Base-by-base conservation (phyloP, 2,329 filamentous ascomycete genomes). In the Fonsecaea nubica region DNA sequence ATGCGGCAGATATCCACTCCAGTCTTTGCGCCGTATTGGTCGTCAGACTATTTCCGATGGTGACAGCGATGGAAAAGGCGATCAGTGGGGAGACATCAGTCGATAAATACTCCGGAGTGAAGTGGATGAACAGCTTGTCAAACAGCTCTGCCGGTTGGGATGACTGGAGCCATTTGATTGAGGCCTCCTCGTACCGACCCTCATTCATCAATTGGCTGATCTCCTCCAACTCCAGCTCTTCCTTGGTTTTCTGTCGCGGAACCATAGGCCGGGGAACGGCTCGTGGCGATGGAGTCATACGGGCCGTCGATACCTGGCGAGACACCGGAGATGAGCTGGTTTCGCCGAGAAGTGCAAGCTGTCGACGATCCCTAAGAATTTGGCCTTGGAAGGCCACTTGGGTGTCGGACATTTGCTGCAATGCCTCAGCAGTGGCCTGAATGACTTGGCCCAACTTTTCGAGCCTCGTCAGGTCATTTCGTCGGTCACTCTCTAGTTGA, bases 111-210 rank as follows among this genome's bases (percentile, higher is more conserved):
- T 78, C 76, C 0, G 87, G 86, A 66, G 85, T 84, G 71, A 85
- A 80, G 62, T 81, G 83, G 25, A 86, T 81, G 73, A 90, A 89
- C 59, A 89, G 80, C 33, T 83, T 81, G 75, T 89, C 86, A 73
- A 89, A 90, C n/a, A 90, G 79, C 54, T 85, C 82, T 15, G 81
- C 80, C 70, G 88, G 85, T 63, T 84, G 83, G 36, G 78, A 75
- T 5, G 87, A 89, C 78, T 88, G 86, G 56, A 90, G 80, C 87
- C 87, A 90, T 81, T 77, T 81, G 48, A 83, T 75, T 3, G 80
- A 80, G 30, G 76, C 81, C 64, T 81, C 80, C 71, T 83, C 82
- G 57, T 77, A 80, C 55, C 73, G 75, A 25, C 77, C 76, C 7
- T 76, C 72, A 7, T 75, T 74, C 74, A 82, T 80, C 60, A 82